Conservation (phyloP, 78 protist species). For the Monosiga brevicollis region DNA sequence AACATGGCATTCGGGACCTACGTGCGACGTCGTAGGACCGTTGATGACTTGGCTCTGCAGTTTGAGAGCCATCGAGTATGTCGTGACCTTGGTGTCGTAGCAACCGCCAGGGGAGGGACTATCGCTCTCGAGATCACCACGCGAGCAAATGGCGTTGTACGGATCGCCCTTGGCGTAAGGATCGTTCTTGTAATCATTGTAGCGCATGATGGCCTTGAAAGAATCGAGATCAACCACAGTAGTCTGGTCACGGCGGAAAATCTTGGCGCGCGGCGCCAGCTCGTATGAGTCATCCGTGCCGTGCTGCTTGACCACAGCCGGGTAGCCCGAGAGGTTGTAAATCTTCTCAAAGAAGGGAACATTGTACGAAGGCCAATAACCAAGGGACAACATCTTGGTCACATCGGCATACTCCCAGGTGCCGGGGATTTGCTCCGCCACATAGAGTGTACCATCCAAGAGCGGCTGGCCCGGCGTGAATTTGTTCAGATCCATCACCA, state of each 20-base stretch:
- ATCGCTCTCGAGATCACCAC: neutral
- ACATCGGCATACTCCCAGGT: constrained; percentile 7
- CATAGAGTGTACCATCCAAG: constrained; percentile 40
- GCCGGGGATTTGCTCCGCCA: constrained; percentile 83
- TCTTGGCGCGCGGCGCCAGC: constrained; percentile 8
- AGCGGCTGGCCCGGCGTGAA: constrained; percentile 46
- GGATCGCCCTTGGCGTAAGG: constrained; percentile 36
- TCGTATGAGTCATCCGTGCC: constrained; percentile 23
- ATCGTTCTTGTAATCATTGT: constrained; percentile 57
- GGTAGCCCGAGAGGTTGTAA: constrained; percentile 28
- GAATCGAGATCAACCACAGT: neutral
- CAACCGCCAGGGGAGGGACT: neutral
- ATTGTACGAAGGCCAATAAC: constrained; percentile 71
- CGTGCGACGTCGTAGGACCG: neutral
- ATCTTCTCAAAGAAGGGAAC: constrained; percentile 60
- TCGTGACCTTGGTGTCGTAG: neutral
- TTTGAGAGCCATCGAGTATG: neutral
- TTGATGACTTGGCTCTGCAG: neutral
- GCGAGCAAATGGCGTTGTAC: neutral
- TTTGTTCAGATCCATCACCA: constrained; percentile 37
- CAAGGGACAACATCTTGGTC: constrained; percentile 37
- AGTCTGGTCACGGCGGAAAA: constrained; percentile 12
- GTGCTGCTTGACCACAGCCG: neutral
- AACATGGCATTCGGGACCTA: neutral
- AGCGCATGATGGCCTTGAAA: neutral